Base-by-base conservation (phyloP, 768 basidiomycete genomes). In the Plicaturopsis crispa region DNA sequence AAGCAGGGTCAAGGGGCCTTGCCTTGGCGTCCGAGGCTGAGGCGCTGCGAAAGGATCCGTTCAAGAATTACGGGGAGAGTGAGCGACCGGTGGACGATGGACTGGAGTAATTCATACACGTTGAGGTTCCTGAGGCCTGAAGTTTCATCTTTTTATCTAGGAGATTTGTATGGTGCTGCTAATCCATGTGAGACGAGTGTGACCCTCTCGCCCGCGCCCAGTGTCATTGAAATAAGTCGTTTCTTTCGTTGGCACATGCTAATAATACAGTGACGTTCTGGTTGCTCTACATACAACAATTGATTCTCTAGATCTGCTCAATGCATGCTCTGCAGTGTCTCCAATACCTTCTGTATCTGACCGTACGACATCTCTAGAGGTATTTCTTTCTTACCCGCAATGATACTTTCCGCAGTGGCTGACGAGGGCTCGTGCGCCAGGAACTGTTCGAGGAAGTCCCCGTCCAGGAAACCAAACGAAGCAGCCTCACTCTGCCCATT, bases 21-120 rank as follows among this genome's bases (percentile, higher is more conserved):
- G 67, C 41, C 45, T 59, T 37, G 69, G 62, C 68, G 21, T 75
- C 80, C 2, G 84, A 87, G 56, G 83, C 83, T 22, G 86, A 89
- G 52, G 84, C 83, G 2, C 53, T 89, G 41, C 67, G 85, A 43
- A 84, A 75, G 48, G 82, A 87, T 53, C 86, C 86, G 2, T 60
- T 89, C 54, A 87, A 84, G 65, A 88, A 89, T 51, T 86, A 88
- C 56, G 48, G n/a, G n/a, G n/a, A n/a, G n/a, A n/a, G n/a, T n/a
- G n/a, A n/a, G n/a, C n/a, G n/a, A n/a, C n/a, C n/a, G n/a, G n/a
- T n/a, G n/a, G n/a, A n/a, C n/a, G n/a, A n/a, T n/a, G n/a, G n/a
- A n/a, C n/a, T n/a, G n/a, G n/a, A n/a, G n/a, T n/a, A n/a, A n/a
- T n/a, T n/a, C n/a, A n/a, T n/a, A n/a, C n/a, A n/a, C n/a, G n/a